Evolutionary conservation across 1,284 basidiomycete species (phyloP), one percentile per base, ranked within the genome.

Genomic region (Leucoagaricus sp.): DNA sequence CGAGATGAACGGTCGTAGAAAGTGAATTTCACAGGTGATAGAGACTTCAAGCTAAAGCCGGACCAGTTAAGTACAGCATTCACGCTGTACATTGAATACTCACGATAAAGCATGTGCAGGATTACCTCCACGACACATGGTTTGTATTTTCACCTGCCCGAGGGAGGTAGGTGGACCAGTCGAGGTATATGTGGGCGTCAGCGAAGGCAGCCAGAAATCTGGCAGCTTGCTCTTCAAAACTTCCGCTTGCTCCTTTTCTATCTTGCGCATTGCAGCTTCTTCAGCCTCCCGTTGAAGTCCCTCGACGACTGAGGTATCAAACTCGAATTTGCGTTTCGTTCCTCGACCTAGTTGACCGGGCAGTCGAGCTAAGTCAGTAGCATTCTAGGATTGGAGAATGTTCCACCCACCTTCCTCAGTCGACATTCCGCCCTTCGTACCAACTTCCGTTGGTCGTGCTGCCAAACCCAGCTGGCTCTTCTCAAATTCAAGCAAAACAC

Each of bases 151-250:
- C 50, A 93, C 83, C 64, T 93, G 89, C 62, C 84, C 82, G 33
- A 94, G 72, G 4, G 75, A 88, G 61, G 67, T 82, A 58, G 77
- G 91, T 8, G 83, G 85, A 0, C 87, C 86, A 26, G 64, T 77
- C 4, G 82, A 82, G 0, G 83, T 73, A 64, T 89, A 88, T 1
- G 89, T 91, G 0, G 95, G 94, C 0, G 94, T 93, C 33, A 96
- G 74, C 0, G 86, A 92, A 17, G 91, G 94, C 44, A 97, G 78
- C 95, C 95, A 98, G 69, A 96, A 98, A 64, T 96, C 93, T 0
- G 95, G 94, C 6, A 98, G 80, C 70, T 96, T 96, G 57, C 85
- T 82, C 58, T 89, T 90, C 51, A 96, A 75, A 2, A 88, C 82
- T 60, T 94, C 93, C 0, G 87, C 86, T 67, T 94, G 91, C 70